Percentiles rank a stretch among this genome's conserved stretches.
Evolutionary conservation across 257 asterid genomes (phyloP).

Genomic region (Fraxinus cuspidata): DNA sequence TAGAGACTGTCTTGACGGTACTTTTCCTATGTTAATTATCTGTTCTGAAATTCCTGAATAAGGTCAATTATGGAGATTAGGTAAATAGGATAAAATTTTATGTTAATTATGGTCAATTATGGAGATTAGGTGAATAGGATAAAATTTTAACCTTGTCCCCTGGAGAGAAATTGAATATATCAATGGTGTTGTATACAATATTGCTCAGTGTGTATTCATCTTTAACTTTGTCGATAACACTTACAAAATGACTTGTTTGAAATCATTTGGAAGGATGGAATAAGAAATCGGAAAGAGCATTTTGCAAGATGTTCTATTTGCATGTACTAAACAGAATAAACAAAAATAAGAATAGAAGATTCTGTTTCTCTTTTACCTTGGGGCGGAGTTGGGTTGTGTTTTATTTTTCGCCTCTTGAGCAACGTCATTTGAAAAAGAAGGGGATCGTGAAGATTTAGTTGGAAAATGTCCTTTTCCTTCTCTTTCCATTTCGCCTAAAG

Average conservation of each 20-base stretch:
- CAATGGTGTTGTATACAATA: background rate
- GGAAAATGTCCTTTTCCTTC: background rate
- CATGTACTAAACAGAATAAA: background rate
- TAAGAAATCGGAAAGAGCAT: constrained; percentile 2
- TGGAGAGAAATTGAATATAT: background rate
- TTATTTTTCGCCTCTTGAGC: background rate
- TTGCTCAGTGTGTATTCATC: background rate
- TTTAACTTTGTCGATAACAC: background rate
- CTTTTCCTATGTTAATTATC: constrained; percentile 16
- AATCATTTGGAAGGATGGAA: background rate
- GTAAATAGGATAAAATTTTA: background rate
- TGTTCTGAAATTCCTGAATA: background rate
- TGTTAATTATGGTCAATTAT: constrained; percentile 7
- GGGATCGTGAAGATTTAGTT: constrained; percentile 5
- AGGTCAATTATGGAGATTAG: background rate
- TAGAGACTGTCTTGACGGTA: constrained; percentile 99
- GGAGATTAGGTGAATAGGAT: background rate
- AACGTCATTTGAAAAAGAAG: background rate
- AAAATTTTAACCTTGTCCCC: background rate
- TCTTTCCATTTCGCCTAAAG: background rate
- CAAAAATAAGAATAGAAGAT: background rate
- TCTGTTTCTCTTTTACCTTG: constrained; percentile 3
- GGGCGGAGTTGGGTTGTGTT: background rate
- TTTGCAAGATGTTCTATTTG: constrained; percentile 13
- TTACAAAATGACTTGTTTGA: constrained; percentile 13